These are phyloP conservation scores for Yarrowia sp. DNA, from an alignment of 805 yeast genomes.

Conservation along the genomic window DNA sequence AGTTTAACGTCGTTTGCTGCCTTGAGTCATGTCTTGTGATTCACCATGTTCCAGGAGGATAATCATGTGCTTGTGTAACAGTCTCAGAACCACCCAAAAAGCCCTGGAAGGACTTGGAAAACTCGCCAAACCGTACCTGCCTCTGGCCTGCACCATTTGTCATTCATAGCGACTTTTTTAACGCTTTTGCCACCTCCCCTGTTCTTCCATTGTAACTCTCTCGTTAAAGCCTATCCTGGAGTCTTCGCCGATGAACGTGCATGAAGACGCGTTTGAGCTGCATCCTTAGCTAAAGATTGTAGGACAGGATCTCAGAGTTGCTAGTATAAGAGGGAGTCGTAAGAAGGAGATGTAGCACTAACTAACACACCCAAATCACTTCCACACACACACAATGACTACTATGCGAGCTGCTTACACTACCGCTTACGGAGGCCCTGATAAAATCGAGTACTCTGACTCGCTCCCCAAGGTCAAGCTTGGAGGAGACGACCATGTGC, in stretches of 20 bases:
- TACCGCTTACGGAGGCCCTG: constrained; percentile 26
- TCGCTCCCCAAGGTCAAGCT: constrained; percentile 2
- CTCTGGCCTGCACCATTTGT: background rate
- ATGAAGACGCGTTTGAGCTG: background rate
- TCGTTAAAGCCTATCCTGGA: constrained; percentile 4
- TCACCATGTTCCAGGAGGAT: too few species aligned
- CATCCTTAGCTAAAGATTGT: background rate
- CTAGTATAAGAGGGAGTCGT: background rate
- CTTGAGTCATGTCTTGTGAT: too few species aligned
- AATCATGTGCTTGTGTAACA: background rate
- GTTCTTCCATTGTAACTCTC: background rate
- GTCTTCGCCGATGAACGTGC: constrained; percentile 13
- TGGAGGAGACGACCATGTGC: constrained; percentile 37
- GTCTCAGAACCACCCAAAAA: background rate
- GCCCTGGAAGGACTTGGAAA: background rate
- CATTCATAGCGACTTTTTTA: background rate
- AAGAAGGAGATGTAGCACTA: too few species aligned
- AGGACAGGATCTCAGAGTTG: background rate
- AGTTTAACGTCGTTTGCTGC: too few species aligned
- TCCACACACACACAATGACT: background rate
- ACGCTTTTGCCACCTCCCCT: constrained; percentile 1
- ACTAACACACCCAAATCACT: too few species aligned
- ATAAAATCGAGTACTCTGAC: constrained; percentile 20
- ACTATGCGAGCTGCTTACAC: constrained; percentile 32
- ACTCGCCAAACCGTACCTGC: background rate